Percentiles rank a stretch among this genome's conserved stretches.
phyloP scores from a whole-genome alignment of 1,139 yeast species.

The Scheffersomyces quercinus region DNA sequence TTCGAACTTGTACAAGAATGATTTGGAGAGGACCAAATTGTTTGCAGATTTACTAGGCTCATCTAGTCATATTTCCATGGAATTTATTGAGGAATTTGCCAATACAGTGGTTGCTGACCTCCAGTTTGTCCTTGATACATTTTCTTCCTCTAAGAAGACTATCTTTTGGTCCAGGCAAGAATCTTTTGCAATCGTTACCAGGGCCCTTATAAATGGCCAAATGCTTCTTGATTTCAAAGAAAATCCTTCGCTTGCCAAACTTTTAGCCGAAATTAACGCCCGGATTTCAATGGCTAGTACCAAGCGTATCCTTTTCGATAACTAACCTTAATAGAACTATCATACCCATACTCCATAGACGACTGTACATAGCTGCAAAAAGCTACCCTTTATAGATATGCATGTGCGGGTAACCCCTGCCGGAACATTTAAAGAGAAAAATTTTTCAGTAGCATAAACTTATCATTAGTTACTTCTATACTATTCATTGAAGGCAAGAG shows the following conservation, averaged over 20 bases:
- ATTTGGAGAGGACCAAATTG: constrained; percentile 8
- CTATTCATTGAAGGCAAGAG: too few relatives aligned
- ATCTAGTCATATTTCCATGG: too few relatives aligned
- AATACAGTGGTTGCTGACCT: neutral
- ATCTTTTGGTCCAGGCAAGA: neutral
- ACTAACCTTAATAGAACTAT: too few relatives aligned
- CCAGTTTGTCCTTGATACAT: neutral
- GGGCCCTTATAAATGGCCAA: neutral
- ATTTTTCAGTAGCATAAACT: constrained; percentile 2
- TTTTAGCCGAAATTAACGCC: too few relatives aligned
- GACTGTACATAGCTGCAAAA: too few relatives aligned
- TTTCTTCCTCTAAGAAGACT: neutral
- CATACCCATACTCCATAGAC: too few relatives aligned
- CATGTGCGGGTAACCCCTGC: constrained; percentile 8
- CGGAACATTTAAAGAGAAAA: constrained; percentile 3
- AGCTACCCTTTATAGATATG: neutral
- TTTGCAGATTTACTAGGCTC: neutral
- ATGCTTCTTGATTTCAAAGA: neutral
- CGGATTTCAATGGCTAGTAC: neutral
- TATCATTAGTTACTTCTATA: too few relatives aligned
- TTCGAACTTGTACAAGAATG: constrained; percentile 29
- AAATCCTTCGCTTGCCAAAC: constrained; percentile 2
- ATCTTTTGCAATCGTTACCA: neutral
- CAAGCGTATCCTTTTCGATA: constrained; percentile 1
- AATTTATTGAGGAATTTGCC: too few relatives aligned